Conservation (phyloP, 345 rosid species). For the Hypericum androsaemum region DNA sequence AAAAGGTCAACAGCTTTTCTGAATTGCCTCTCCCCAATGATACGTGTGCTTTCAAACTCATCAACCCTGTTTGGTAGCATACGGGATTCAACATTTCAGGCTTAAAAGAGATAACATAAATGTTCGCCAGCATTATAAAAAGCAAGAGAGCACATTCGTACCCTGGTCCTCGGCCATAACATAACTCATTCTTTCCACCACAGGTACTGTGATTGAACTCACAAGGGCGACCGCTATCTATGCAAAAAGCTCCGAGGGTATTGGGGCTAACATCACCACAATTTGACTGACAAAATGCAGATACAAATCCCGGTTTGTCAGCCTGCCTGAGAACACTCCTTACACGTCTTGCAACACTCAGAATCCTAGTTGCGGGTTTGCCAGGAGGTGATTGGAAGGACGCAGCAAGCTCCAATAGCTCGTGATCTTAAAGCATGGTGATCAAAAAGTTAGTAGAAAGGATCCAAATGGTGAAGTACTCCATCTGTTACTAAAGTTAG, state of each 20-base stretch:
- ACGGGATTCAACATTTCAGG: conserved; percentile 8
- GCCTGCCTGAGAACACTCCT: conserved; percentile 71
- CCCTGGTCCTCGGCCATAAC: conserved; percentile 99
- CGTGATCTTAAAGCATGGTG: conserved; percentile 44
- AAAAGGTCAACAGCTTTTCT: conserved; percentile 73
- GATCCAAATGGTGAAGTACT: neutral
- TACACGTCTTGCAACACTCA: conserved; percentile 68
- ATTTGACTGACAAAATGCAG: conserved; percentile 95
- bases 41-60: conserved; percentile 92
- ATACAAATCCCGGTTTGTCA: conserved; percentile 74
- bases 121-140: neutral
- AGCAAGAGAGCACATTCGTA: conserved; percentile 22
- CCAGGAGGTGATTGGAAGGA: conserved; percentile 74
- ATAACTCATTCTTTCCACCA: conserved; percentile 80
- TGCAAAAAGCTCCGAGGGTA: conserved; percentile 90
- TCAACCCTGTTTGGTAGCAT: conserved; percentile 30
- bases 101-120: neutral
- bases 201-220: conserved; percentile 98
- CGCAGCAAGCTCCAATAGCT: conserved; percentile 86
- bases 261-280: conserved; percentile 99
- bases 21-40: conserved; percentile 92
- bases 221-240: conserved; percentile 85
- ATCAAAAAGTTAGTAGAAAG: conserved; percentile 3
- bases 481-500: neutral
- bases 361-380: conserved; percentile 45